phyloP scores from a whole-genome alignment of 2,329 filamentous ascomycete genomes.

The Aureobasidium sp. region DNA sequence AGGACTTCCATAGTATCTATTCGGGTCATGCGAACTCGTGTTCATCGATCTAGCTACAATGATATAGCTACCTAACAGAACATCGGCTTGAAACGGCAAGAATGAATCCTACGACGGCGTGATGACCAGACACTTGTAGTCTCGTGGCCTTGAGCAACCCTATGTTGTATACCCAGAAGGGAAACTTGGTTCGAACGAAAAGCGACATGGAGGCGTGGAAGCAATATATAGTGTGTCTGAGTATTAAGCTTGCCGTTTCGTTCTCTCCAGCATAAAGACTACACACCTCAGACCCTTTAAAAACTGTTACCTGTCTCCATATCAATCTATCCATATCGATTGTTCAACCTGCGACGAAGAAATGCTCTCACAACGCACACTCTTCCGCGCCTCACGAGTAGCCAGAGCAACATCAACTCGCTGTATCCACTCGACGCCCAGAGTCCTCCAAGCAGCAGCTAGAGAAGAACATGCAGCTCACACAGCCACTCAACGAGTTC shows the following conservation, averaged over 20 bases:
- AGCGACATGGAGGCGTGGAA: background rate
- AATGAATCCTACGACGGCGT: background rate
- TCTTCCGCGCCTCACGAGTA: background rate
- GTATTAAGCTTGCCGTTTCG: no score
- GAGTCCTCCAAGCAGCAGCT: background rate
- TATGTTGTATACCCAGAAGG: background rate
- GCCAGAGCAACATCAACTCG: background rate
- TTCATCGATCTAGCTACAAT: background rate
- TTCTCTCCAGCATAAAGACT: no score
- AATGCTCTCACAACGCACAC: background rate
- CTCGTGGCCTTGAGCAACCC: background rate
- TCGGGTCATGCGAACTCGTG: background rate
- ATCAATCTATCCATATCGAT: background rate
- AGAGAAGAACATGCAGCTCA: conserved; percentile 2
- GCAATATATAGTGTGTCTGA: background rate
- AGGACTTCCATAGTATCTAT: background rate
- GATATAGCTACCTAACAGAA: background rate
- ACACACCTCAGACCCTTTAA: background rate
- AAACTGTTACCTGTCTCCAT: background rate
- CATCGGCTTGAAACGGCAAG: background rate
- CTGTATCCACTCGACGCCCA: background rate
- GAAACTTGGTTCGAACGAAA: background rate
- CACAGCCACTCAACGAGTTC: background rate
- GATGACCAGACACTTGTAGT: background rate
- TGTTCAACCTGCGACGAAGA: no score